Evolutionary conservation across 257 asterid genomes (phyloP).

Genomic region (Fraxinus anomala): DNA sequence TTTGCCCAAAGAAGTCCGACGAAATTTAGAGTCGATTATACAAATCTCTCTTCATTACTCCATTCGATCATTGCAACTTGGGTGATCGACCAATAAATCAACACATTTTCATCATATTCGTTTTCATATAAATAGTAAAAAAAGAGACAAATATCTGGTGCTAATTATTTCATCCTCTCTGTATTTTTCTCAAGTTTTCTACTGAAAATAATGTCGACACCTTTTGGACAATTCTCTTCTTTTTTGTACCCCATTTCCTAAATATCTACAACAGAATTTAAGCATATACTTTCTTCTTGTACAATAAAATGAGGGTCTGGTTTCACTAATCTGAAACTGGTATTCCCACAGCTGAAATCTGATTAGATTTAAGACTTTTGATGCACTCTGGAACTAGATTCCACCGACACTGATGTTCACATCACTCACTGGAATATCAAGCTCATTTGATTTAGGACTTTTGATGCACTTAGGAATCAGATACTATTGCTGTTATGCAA

Average conservation of each 20-base stretch:
- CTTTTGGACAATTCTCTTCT: background rate
- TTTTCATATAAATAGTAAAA: background rate
- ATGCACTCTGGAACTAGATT: constrained; percentile 16
- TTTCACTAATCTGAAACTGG: background rate
- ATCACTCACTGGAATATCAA: background rate
- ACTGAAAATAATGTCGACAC: background rate
- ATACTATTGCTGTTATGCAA: background rate
- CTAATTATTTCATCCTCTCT: background rate
- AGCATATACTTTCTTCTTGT: background rate
- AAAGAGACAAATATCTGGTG: constrained; percentile 15
- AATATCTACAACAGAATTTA: background rate
- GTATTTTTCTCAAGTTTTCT: background rate
- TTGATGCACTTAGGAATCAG: background rate
- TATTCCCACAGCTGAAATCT: constrained; percentile 15
- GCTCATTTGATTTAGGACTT: background rate
- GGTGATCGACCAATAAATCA: background rate
- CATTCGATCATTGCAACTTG: background rate
- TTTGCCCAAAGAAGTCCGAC: background rate
- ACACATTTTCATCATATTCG: background rate
- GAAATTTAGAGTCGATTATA: background rate
- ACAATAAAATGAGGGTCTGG: background rate
- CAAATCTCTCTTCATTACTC: background rate
- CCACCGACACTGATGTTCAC: constrained; percentile 8
- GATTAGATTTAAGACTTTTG: background rate
- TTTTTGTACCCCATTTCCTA: background rate